phyloP scores from a whole-genome alignment of 2,329 filamentous ascomycete species.

The Massarina eburnea region DNA sequence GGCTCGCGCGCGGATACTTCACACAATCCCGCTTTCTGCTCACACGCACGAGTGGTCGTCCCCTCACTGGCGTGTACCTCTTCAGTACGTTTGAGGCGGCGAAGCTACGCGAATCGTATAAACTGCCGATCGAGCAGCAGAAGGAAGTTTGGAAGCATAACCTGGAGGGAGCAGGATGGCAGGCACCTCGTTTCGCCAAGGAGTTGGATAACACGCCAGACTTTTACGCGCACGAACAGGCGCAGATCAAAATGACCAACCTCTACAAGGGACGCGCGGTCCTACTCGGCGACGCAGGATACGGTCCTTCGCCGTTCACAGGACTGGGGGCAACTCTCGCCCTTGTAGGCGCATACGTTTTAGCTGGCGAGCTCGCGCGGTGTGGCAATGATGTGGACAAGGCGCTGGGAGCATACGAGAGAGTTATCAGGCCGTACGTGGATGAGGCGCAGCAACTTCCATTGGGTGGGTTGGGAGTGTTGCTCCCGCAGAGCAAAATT shows the following conservation, averaged over 20 bases:
- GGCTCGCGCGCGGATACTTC: slow-evolving; percentile 40
- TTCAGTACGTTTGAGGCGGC: slow-evolving; percentile 25
- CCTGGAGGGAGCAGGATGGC: slow-evolving; percentile 50
- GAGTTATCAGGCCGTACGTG: slow-evolving; percentile 18
- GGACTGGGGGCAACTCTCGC: slow-evolving; percentile 26
- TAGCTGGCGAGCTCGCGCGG: slow-evolving; percentile 35
- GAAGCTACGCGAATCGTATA: slow-evolving; percentile 22
- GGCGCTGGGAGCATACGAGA: slow-evolving; percentile 26
- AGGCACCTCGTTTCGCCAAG: slow-evolving; percentile 44
- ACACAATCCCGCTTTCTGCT: slow-evolving; percentile 42
- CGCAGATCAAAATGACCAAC: slow-evolving; percentile 46
- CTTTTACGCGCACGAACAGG: slow-evolving; percentile 50
- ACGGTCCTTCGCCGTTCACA: slow-evolving; percentile 26
- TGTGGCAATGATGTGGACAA: slow-evolving; percentile 11
- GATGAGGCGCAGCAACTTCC: slow-evolving; percentile 21
- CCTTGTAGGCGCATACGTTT: slow-evolving; percentile 39
- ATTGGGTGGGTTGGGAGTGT: not conserved
- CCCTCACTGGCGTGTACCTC: slow-evolving; percentile 45
- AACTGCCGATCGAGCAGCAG: slow-evolving; percentile 27
- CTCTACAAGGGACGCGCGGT: slow-evolving; percentile 43
- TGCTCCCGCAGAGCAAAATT: slow-evolving; percentile 31
- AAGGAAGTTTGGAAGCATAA: slow-evolving; percentile 44
- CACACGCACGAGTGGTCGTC: slow-evolving; percentile 44
- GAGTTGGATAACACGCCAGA: slow-evolving; percentile 43
- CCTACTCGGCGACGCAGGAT: slow-evolving; percentile 41